Evolutionary conservation across 345 rosid genomes (phyloP), one percentile per base, ranked within the genome.

Genomic region (Hibiscus tridactylites): DNA sequence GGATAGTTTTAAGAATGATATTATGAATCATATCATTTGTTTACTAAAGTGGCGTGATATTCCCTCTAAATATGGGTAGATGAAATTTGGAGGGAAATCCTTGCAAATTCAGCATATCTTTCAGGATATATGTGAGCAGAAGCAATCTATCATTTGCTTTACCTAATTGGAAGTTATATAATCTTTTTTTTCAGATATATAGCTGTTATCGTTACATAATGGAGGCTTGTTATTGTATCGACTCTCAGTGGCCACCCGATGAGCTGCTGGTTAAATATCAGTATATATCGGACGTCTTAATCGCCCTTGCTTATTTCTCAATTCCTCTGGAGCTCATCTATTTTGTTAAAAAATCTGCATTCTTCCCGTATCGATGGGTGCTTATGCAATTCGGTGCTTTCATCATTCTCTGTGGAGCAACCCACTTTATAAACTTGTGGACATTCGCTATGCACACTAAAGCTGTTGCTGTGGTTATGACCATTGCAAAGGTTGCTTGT

Each of bases 351-450:
- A 94, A 83, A 76, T 90, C 96, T 1, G 90, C 93, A 1, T 87
- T 91, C 87, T 91, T 90, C 82, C 98, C 98, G 0, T 94, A 94
- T 76, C 82, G 89, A 86, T 90, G 97, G 97, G 98, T 94, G 72
- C 96, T 94, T 2, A 83, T 91, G 96, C 98, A 91, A 80, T 94
- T 94, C 59, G 96, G 98, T 44, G 95, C 96, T 57, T 94, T 94
- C 56, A 94, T 94, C 76, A 84, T 94, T 68, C 96, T 91, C 53
- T 94, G 98, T 70, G 98, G 98, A 53, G 95, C 96, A 3, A 94
- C 98, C 3, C 98, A 94, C 80, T 88, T 91, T 73, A 94, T 94
- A 65, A 91, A 83, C 79, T 75, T 94, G 24, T 94, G 98, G 98
- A 94, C 92, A 26, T 86, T 90, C 68, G 76, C 82, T 58, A 76